Conservation (phyloP, 441 rosid genomes). For the Jatropha podagrica region DNA sequence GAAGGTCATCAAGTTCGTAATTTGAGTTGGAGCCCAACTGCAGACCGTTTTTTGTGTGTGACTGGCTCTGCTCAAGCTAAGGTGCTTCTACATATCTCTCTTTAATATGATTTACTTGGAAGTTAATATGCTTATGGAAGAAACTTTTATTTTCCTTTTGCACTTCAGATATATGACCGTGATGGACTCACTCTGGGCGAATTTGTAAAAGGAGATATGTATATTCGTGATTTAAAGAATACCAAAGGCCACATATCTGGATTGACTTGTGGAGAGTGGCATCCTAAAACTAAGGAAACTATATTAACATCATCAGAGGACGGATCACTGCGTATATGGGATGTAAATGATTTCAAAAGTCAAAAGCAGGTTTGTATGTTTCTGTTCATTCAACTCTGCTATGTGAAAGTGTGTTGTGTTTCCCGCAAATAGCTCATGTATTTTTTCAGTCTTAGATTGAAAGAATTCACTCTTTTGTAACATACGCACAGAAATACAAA, state of each 20-base stretch:
- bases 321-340: conserved; percentile 96
- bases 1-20: conserved; percentile 97
- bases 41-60: conserved; percentile 83
- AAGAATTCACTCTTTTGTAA: neutral
- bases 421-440: neutral
- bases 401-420: neutral
- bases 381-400: neutral
- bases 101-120: neutral
- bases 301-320: conserved; percentile 95
- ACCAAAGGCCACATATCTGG: conserved; percentile 96
- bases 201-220: conserved; percentile 97
- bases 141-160: conserved; percentile 22
- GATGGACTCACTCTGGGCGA: conserved; percentile 97
- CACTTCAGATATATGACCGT: conserved; percentile 40
- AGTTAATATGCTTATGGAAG: neutral
- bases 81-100: conserved; percentile 36
- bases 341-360: conserved; percentile 91
- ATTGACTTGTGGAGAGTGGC: conserved; percentile 97
- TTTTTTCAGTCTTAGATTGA: neutral
- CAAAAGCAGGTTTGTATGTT: conserved; percentile 73
- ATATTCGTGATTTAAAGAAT: conserved; percentile 94
- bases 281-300: conserved; percentile 83
- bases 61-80: conserved; percentile 99
- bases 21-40: conserved; percentile 94
- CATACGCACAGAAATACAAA: neutral